Percentiles rank a stretch among this genome's conserved stretches.
Evolutionary conservation across 306 rosid species (phyloP).

Genomic region (Gastrolobium bilobum): DNA sequence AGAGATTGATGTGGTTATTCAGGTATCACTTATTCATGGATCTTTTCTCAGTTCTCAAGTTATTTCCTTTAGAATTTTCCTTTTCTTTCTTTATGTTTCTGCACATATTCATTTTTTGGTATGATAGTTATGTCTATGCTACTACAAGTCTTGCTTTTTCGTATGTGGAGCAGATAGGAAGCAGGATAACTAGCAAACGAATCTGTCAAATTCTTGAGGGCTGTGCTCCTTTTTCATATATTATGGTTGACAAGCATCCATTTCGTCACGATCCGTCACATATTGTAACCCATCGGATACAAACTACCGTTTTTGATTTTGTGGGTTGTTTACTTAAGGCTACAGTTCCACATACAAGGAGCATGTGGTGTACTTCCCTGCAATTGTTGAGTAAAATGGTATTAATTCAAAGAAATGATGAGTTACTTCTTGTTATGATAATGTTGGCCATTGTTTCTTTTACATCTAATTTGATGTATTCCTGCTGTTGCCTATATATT

Average conservation of each 20-base stretch:
- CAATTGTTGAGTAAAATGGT: constrained; percentile 79
- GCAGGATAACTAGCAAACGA: constrained; percentile 93
- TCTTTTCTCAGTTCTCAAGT: constrained; percentile 1
- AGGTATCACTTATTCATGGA: constrained; percentile 62
- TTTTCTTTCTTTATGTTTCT: constrained; percentile 23
- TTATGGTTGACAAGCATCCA: constrained; percentile 90
- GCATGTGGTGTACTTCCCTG: constrained; percentile 65
- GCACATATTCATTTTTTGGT: not conserved
- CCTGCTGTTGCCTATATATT: constrained; percentile 28
- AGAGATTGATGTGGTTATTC: constrained; percentile 79
- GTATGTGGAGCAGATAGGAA: constrained; percentile 78
- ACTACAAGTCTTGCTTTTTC: constrained; percentile 34
- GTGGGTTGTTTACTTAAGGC: constrained; percentile 66
- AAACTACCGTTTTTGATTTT: constrained; percentile 73
- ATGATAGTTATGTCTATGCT: not conserved
- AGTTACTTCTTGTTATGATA: constrained; percentile 20
- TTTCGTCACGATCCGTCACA: constrained; percentile 93
- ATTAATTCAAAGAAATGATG: constrained; percentile 47
- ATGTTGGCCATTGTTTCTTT: constrained; percentile 38
- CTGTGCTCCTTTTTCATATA: constrained; percentile 76
- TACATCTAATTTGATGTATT: constrained; percentile 34
- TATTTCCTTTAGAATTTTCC: constrained; percentile 35
- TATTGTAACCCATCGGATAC: constrained; percentile 84
- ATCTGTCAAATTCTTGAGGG: constrained; percentile 81
- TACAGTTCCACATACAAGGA: constrained; percentile 57